Percentiles rank a stretch among this genome's conserved stretches.
Conservation (phyloP, 2,329 filamentous ascomycete species). For the Calycina herbarum region DNA sequence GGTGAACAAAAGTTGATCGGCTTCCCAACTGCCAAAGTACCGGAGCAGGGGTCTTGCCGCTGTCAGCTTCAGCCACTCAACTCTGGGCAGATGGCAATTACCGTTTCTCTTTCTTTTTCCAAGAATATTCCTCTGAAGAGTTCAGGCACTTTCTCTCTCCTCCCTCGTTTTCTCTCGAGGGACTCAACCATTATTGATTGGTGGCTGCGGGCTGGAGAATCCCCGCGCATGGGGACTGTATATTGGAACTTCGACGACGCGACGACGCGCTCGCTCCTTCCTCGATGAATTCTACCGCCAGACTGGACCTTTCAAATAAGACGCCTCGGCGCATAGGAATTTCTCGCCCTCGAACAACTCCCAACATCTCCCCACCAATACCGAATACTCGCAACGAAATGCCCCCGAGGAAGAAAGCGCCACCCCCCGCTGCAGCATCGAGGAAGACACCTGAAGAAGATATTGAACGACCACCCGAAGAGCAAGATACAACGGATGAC, state of each 20-base stretch:
- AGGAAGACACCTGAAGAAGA: not conserved
- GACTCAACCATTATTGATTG: not conserved
- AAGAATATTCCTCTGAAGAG: no score
- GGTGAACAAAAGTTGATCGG: not conserved
- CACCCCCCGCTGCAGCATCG: not conserved
- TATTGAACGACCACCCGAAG: not conserved
- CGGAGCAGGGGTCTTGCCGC: not conserved
- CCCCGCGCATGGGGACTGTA: not conserved
- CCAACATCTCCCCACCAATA: not conserved
- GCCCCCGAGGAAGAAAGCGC: not conserved
- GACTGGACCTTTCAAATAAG: not conserved
- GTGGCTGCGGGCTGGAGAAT: not conserved
- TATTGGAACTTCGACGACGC: not conserved
- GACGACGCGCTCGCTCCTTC: not conserved
- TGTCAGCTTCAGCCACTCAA: no score
- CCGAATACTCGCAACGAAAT: not conserved
- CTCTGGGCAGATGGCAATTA: no score
- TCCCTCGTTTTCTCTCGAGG: no score
- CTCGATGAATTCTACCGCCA: not conserved
- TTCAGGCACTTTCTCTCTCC: no score
- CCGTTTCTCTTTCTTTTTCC: no score
- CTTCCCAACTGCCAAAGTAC: not conserved
- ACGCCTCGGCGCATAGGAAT: not conserved
- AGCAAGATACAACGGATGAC: not conserved
- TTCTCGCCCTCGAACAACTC: not conserved